Conservation (phyloP, 2,329 filamentous ascomycete genomes). For the Neoarthrinium moseri region DNA sequence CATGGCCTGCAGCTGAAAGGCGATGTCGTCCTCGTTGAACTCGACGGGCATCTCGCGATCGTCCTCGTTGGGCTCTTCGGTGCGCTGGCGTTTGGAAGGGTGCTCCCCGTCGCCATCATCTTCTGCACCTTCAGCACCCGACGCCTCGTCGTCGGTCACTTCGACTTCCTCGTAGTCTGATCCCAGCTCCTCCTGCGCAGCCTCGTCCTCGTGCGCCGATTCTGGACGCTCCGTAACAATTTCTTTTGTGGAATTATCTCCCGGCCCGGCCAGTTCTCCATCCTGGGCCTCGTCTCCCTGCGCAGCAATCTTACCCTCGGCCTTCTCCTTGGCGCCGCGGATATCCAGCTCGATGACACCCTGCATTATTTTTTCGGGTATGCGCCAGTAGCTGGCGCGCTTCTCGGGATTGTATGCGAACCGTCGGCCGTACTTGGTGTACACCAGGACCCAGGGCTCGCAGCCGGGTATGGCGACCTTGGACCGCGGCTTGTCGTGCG, state of each 20-base stretch:
- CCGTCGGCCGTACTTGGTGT: slow-evolving; percentile 82
- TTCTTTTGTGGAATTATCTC: neutral
- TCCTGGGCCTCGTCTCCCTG: neutral
- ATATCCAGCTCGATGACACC: slow-evolving; percentile 73
- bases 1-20: slow-evolving; percentile 87
- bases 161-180: slow-evolving; percentile 79
- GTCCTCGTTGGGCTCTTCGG: slow-evolving; percentile 30
- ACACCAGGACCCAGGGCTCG: slow-evolving; percentile 88
- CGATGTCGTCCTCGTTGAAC: slow-evolving; percentile 93
- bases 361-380: slow-evolving; percentile 81
- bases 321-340: slow-evolving; percentile 63
- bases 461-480: slow-evolving; percentile 77
- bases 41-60: slow-evolving; percentile 61
- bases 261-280: neutral
- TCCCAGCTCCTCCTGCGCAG: slow-evolving; percentile 50
- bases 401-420: slow-evolving; percentile 89
- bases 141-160: slow-evolving; percentile 56
- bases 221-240: slow-evolving; percentile 22
- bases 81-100: slow-evolving; percentile 47
- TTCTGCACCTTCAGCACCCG: slow-evolving; percentile 43
- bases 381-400: slow-evolving; percentile 91
- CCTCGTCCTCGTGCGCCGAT: slow-evolving; percentile 30
- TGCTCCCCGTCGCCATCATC: slow-evolving; percentile 48
- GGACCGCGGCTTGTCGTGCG: slow-evolving; percentile 75
- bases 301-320: slow-evolving; percentile 13